Conservation (phyloP, 768 basidiomycete genomes). For the Boletus eberwhitei region DNA sequence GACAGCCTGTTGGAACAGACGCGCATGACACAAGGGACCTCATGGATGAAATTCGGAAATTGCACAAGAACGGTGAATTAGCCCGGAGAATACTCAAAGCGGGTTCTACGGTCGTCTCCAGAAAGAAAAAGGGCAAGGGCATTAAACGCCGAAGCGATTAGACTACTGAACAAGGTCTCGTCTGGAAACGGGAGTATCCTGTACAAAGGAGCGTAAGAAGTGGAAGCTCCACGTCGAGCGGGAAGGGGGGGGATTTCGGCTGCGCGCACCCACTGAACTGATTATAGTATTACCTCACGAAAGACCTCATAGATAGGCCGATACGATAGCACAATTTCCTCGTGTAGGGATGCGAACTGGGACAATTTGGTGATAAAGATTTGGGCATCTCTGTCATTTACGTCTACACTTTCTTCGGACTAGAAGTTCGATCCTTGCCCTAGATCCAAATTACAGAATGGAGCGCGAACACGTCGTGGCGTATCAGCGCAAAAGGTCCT, state of each 20-base stretch:
- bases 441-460: neutral
- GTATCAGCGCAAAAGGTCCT: neutral
- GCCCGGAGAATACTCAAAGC: conserved; percentile 47
- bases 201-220: neutral
- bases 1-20: conserved; percentile 47
- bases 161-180: conserved; percentile 1
- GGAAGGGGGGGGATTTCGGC: too few relatives aligned
- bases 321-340: conserved; percentile 5
- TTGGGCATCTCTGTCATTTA: conserved; percentile 1
- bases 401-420: neutral
- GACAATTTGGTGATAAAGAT: conserved; percentile 2
- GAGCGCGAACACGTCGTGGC: neutral
- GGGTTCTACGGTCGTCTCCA: conserved; percentile 55
- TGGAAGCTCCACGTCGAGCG: neutral
- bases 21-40: conserved; percentile 10
- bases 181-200: conserved; percentile 1
- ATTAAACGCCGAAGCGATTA: conserved; percentile 3
- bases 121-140: conserved; percentile 49
- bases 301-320: conserved; percentile 4
- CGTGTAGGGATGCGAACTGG: neutral
- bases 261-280: neutral
- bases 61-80: conserved; percentile 52
- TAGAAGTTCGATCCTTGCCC: too few relatives aligned
- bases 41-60: conserved; percentile 48
- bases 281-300: conserved; percentile 3